Conservation (phyloP, 768 basidiomycete species). For the Lentinula detonsa region DNA sequence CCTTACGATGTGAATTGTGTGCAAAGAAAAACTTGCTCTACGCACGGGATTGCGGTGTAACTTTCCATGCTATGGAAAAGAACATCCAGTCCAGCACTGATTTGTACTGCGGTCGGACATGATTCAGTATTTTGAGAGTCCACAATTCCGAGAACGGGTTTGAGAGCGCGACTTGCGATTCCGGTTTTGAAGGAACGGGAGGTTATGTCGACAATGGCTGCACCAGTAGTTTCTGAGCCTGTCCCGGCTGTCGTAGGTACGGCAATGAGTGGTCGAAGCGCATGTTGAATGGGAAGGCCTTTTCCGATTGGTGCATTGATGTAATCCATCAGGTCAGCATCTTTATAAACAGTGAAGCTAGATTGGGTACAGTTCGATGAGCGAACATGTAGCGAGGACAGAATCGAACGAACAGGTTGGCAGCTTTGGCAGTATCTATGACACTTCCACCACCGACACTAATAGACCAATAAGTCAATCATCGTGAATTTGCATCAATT, state of each 20-base stretch:
- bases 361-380: neutral
- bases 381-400: conserved; percentile 1
- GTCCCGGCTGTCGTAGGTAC: conserved; percentile 76
- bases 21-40: conserved; percentile 13
- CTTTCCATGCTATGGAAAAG: conserved; percentile 95
- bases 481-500: neutral
- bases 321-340: conserved; percentile 91
- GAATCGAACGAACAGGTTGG: conserved; percentile 61
- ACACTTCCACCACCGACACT: conserved; percentile 92
- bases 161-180: conserved; percentile 87
- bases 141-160: conserved; percentile 61
- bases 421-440: conserved; percentile 94
- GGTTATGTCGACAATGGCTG: conserved; percentile 91
- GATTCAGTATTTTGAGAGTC: conserved; percentile 89
- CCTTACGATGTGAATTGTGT: neutral
- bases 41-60: conserved; percentile 89
- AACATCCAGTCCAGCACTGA: conserved; percentile 92
- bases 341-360: conserved; percentile 87
- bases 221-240: conserved; percentile 92
- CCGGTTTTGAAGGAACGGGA: conserved; percentile 94
- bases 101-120: conserved; percentile 89
- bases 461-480: neutral
- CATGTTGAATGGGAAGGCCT: conserved; percentile 73
- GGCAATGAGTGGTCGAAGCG: conserved; percentile 80
- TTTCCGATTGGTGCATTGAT: conserved; percentile 96